Base-by-base conservation (phyloP, 106 monocot species). In the Vanilla planifolia region DNA sequence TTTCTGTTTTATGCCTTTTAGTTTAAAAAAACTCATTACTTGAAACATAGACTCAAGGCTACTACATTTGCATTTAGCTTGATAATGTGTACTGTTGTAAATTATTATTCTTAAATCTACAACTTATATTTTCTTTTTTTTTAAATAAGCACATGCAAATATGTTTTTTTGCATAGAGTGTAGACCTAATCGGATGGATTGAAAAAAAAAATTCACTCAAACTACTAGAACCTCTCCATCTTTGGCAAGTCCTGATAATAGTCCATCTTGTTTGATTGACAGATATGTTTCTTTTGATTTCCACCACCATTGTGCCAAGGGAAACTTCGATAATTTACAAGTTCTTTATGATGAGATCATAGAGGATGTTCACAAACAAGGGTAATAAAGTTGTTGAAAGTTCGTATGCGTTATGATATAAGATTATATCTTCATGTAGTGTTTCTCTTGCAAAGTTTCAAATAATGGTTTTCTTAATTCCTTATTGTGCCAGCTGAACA, bases 211-310 rank as follows among this genome's bases (percentile, higher is more conserved):
- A n/a, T n/a, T n/a, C n/a, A n/a, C n/a, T n/a, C n/a, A n/a, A n/a
- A n/a, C n/a, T n/a, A n/a, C n/a, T n/a, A n/a, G n/a, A n/a, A n/a
- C n/a, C n/a, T n/a, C n/a, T n/a, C n/a, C n/a, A n/a, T n/a, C n/a
- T n/a, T n/a, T n/a, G n/a, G n/a, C n/a, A n/a, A n/a, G 24, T 50
- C 8, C 11, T 50, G 26, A 50, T 25, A 50, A 50, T 11, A 24
- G 5, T 50, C 25, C 50, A 8, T 5, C 26, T 7, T 50, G 24
- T 43, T 42, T 52, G 27, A 26, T 69, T 71, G 24, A 41, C 86
- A 94, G 94, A 86, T 94, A 89, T 55, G 71, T 86, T 20, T 80
- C 85, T 59, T 94, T 94, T 75, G 94, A 94, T 61, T 94, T 94
- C 71, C 94, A 94, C 78, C 71, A 76, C 51, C 20, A 63, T 14